Evolutionary conservation across 2,329 filamentous ascomycete species (phyloP).

Genomic region (Amphichorda felina): DNA sequence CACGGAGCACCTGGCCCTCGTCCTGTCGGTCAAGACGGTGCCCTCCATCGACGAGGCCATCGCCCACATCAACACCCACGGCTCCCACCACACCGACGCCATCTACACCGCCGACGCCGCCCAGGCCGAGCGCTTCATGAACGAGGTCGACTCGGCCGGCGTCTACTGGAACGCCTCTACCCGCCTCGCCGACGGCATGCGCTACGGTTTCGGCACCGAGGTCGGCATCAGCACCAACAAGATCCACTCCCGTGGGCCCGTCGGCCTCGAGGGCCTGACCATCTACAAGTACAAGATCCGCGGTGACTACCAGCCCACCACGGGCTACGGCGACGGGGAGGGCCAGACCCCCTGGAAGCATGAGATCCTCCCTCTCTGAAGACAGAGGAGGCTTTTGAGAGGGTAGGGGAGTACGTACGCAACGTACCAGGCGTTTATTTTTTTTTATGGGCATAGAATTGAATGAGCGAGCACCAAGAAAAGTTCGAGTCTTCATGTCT

Average conservation of each 20-base stretch:
- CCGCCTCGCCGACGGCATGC: conserved; percentile 89
- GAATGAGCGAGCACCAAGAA: neutral
- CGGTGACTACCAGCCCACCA: conserved; percentile 72
- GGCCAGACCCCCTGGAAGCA: conserved; percentile 49
- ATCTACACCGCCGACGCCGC: conserved; percentile 64
- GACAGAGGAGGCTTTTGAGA: neutral
- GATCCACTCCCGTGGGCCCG: conserved; percentile 87
- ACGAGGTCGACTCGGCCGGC: conserved; percentile 74
- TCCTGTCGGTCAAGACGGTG: conserved; percentile 75
- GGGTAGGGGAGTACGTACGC: neutral
- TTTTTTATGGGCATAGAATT: neutral
- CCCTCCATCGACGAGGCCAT: conserved; percentile 59
- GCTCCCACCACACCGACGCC: conserved; percentile 86
- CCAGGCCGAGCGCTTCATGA: conserved; percentile 73
- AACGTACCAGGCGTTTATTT: neutral
- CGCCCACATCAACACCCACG: conserved; percentile 81
- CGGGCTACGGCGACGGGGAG: conserved; percentile 57
- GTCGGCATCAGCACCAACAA: conserved; percentile 99
- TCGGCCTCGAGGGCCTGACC: conserved; percentile 86
- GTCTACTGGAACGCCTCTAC: conserved; percentile 97
- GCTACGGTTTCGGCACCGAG: conserved; percentile 95
- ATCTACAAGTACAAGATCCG: conserved; percentile 95
- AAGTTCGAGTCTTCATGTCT: neutral
- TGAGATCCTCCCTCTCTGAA: conserved; percentile 34
- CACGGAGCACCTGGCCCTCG: conserved; percentile 82